Conservation (phyloP, 1,139 yeast genomes). For the Suhomyces panamericanus region DNA sequence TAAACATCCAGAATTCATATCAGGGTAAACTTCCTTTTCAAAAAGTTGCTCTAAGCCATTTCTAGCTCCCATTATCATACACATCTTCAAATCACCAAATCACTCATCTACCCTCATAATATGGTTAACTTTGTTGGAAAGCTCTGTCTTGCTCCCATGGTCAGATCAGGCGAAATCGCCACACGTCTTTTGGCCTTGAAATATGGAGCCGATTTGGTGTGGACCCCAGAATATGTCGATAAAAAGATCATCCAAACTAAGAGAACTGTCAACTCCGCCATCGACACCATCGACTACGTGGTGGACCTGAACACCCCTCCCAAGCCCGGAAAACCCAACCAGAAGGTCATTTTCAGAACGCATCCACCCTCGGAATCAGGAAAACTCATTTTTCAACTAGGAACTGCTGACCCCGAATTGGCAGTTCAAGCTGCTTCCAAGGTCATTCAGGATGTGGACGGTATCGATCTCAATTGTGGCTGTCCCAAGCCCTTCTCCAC, state of each 20-base stretch:
- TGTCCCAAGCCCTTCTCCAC: slow-evolving; percentile 90
- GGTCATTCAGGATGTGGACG: slow-evolving; percentile 84
- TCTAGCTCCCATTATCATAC: no score
- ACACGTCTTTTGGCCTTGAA: slow-evolving; percentile 74
- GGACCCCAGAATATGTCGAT: slow-evolving; percentile 95
- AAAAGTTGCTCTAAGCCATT: no score
- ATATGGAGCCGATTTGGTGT: slow-evolving; percentile 90
- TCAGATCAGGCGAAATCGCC: slow-evolving; percentile 92
- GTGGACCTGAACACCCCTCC: slow-evolving; percentile 12
- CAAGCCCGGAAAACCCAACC: slow-evolving; percentile 13
- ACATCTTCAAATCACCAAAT: no score
- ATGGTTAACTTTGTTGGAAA: slow-evolving; percentile 52
- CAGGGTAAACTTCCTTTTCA: no score
- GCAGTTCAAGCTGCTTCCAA: slow-evolving; percentile 86
- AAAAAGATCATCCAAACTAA: slow-evolving; percentile 72
- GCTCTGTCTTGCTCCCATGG: slow-evolving; percentile 93
- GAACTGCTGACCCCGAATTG: slow-evolving; percentile 76
- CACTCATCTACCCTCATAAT: neutral
- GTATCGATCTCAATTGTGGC: slow-evolving; percentile 92
- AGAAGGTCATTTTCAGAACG: slow-evolving; percentile 69
- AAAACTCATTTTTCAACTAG: slow-evolving; percentile 81
- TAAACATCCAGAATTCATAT: no score
- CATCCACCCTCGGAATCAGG: slow-evolving; percentile 60
- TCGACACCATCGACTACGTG: slow-evolving; percentile 63
- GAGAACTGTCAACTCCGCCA: slow-evolving; percentile 53